Percentiles rank a stretch among this genome's conserved stretches.
Evolutionary conservation across 768 basidiomycete genomes (phyloP).

Genomic region (Lentinula sp.): DNA sequence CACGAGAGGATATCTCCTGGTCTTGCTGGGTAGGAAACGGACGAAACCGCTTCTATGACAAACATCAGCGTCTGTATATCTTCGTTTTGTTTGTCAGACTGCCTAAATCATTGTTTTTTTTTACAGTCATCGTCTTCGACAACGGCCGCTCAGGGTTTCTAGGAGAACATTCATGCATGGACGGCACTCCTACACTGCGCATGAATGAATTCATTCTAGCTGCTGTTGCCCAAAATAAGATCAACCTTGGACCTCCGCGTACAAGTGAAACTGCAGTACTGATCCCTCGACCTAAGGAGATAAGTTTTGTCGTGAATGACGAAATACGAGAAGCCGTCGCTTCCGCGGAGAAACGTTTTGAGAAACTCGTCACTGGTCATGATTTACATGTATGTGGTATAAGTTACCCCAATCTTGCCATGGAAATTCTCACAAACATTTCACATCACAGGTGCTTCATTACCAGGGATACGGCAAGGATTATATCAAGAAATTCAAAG

Average conservation of each 20-base stretch:
- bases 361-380: slow-evolving; percentile 69
- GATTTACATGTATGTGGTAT: slow-evolving; percentile 59
- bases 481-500: slow-evolving; percentile 73
- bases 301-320: slow-evolving; percentile 63
- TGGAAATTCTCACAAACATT: slow-evolving; percentile 9
- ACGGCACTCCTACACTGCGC: slow-evolving; percentile 92
- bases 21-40: slow-evolving; percentile 87
- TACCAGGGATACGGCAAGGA: slow-evolving; percentile 89
- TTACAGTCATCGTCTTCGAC: slow-evolving; percentile 87
- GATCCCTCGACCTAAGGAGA: slow-evolving; percentile 58
- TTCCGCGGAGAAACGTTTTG: slow-evolving; percentile 61
- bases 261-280: slow-evolving; percentile 21
- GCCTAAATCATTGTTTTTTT: not conserved
- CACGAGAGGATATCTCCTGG: slow-evolving; percentile 79
- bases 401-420: not conserved
- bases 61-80: slow-evolving; percentile 74
- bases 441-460: slow-evolving; percentile 55
- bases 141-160: slow-evolving; percentile 94
- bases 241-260: slow-evolving; percentile 61
- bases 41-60: slow-evolving; percentile 91
- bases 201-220: slow-evolving; percentile 92
- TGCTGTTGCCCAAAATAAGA: slow-evolving; percentile 63
- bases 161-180: slow-evolving; percentile 84
- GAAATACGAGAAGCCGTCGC: slow-evolving; percentile 46
- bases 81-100: not conserved